phyloP scores from a whole-genome alignment of 768 basidiomycete species.

The Jaapia argillacea region DNA sequence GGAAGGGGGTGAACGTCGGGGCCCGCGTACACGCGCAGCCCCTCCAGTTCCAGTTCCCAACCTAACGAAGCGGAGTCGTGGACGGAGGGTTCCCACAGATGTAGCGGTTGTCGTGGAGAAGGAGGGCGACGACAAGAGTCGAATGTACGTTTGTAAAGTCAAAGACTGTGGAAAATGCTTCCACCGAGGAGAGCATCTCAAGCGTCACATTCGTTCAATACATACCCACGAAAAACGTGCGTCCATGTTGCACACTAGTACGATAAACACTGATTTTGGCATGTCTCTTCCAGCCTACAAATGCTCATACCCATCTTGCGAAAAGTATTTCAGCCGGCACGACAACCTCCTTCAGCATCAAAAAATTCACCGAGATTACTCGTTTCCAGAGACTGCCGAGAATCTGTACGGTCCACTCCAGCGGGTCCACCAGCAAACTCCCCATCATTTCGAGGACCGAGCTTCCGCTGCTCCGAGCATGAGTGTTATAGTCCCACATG shows the following conservation, averaged over 20 bases:
- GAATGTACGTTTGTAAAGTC: conserved; percentile 68
- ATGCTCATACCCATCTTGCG: conserved; percentile 73
- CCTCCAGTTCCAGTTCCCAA: conserved; percentile 68
- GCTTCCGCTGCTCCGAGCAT: background rate
- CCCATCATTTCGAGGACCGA: background rate
- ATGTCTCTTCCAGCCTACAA: conserved; percentile 54
- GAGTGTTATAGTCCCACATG: background rate
- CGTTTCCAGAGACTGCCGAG: conserved; percentile 1
- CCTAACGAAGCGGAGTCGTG: conserved; percentile 72
- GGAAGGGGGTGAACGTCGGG: background rate
- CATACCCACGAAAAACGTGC: conserved; percentile 90
- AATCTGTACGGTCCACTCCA: background rate
- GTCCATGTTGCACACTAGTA: conserved; percentile 21
- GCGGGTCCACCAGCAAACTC: background rate
- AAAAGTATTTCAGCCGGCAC: conserved; percentile 77
- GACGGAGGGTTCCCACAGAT: conserved; percentile 51
- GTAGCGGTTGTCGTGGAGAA: background rate
- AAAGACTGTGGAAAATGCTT: conserved; percentile 84
- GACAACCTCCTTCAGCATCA: conserved; percentile 87
- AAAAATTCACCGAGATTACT: conserved; percentile 55
- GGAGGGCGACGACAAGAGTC: conserved; percentile 8
- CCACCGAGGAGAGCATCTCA: conserved; percentile 81
- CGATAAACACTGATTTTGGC: conserved; percentile 3
- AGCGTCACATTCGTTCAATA: conserved; percentile 80
- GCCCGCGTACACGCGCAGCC: conserved; percentile 25